Evolutionary conservation across 2,329 filamentous ascomycete genomes (phyloP).

Genomic region (Colletotrichum cordylinicola): DNA sequence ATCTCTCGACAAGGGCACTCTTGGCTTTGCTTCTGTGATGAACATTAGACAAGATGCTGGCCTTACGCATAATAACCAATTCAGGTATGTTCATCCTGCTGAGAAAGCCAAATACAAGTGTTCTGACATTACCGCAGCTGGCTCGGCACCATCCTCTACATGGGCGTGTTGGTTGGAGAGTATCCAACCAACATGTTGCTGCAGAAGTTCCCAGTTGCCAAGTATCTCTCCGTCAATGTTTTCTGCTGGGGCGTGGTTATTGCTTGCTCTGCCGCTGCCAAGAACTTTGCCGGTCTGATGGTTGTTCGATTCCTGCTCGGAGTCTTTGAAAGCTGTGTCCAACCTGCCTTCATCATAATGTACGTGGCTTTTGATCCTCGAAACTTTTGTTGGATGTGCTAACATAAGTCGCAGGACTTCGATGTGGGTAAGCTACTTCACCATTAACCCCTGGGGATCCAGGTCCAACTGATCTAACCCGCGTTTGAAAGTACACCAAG

Average conservation of each 20-base stretch:
- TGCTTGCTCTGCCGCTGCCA: conserved; percentile 29
- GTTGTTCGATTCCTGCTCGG: conserved; percentile 24
- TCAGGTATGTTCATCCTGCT: not conserved
- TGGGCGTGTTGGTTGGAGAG: conserved; percentile 66
- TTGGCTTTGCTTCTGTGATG: conserved; percentile 57
- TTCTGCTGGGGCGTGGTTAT: conserved; percentile 51
- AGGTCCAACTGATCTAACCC: not conserved
- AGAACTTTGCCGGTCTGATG: conserved; percentile 19
- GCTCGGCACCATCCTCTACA: conserved; percentile 62
- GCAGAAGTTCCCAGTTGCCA: conserved; percentile 41
- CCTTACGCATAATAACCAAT: conserved; percentile 35
- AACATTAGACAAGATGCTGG: conserved; percentile 54
- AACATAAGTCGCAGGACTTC: conserved; percentile 30
- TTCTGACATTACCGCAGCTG: conserved; percentile 47
- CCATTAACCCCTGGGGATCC: not conserved
- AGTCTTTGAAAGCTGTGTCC: conserved; percentile 30
- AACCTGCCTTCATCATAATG: conserved; percentile 51
- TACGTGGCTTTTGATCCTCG: not conserved
- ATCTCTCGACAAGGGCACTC: conserved; percentile 36
- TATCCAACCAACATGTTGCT: conserved; percentile 63
- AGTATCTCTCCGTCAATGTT: conserved; percentile 27
- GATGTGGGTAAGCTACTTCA: conserved; percentile 35
- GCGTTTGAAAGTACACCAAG: conserved; percentile 38
- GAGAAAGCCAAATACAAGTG: conserved; percentile 33
- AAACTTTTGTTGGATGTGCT: not conserved